Evolutionary conservation across 1,284 basidiomycete species (phyloP).

Genomic region (Neotropicomus parvogracilis): DNA sequence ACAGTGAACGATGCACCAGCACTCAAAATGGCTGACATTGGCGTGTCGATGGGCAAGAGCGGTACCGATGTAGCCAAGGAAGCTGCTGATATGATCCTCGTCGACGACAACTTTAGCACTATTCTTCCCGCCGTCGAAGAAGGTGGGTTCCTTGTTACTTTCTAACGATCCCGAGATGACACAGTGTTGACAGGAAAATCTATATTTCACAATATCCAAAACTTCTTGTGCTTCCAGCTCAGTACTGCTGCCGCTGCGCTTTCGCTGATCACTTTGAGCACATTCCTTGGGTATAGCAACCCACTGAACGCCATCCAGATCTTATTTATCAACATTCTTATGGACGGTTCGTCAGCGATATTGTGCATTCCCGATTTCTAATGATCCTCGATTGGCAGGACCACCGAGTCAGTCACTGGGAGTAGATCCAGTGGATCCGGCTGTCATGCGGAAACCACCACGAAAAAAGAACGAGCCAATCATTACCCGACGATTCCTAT

Average conservation of each 20-base stretch:
- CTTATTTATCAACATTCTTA: constrained; percentile 96
- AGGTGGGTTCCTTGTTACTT: constrained; percentile 43
- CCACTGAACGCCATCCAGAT: constrained; percentile 99
- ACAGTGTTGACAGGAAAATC: constrained; percentile 65
- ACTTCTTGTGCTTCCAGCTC: constrained; percentile 95
- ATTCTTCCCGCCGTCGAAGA: constrained; percentile 94
- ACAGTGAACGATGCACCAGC: constrained; percentile 96
- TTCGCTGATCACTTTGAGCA: constrained; percentile 91
- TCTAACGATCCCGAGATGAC: background rate
- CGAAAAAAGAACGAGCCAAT: constrained; percentile 87
- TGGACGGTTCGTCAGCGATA: constrained; percentile 73
- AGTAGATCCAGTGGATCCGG: constrained; percentile 91
- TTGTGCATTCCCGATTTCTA: constrained; percentile 2
- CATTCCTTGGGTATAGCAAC: constrained; percentile 83
- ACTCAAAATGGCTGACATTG: constrained; percentile 97
- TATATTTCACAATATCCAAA: constrained; percentile 98
- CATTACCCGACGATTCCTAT: constrained; percentile 70
- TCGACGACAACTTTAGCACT: constrained; percentile 96
- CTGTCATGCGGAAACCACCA: constrained; percentile 87
- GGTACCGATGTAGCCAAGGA: constrained; percentile 99
- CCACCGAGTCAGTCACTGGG: constrained; percentile 95
- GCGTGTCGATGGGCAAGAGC: constrained; percentile 94
- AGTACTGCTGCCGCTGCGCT: constrained; percentile 95
- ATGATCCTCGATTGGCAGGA: constrained; percentile 41
- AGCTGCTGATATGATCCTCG: constrained; percentile 94